Evolutionary conservation across 192 early-diverging fungal species (phyloP).

Genomic region (Coemansia sp.): DNA sequence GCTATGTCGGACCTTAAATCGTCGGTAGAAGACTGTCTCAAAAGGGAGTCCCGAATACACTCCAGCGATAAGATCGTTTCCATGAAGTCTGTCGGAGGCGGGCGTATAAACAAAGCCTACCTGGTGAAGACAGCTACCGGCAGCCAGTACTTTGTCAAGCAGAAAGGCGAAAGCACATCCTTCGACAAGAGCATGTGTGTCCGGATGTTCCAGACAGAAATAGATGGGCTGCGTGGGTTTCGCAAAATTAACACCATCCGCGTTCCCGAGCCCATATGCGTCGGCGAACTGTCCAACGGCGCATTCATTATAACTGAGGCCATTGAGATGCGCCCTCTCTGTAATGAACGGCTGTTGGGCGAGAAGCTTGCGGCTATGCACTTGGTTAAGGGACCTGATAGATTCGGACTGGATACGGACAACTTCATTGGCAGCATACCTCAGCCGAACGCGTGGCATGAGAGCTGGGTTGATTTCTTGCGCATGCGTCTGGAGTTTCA

Average conservation of each 20-base stretch:
- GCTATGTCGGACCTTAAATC: not conserved
- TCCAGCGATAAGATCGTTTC: not conserved
- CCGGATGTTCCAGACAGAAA: slow-evolving; percentile 26
- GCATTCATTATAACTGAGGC: slow-evolving; percentile 27
- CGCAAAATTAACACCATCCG: slow-evolving; percentile 13
- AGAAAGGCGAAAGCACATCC: not conserved
- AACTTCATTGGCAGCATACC: slow-evolving; percentile 39
- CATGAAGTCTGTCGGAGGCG: slow-evolving; percentile 2
- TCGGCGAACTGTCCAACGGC: slow-evolving; percentile 16
- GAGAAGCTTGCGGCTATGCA: slow-evolving; percentile 26
- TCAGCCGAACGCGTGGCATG: slow-evolving; percentile 32
- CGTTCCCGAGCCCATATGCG: slow-evolving; percentile 18
- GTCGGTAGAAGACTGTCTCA: not conserved
- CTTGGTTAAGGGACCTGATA: slow-evolving; percentile 9
- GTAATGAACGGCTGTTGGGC: slow-evolving; percentile 23
- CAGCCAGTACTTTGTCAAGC: slow-evolving; percentile 32
- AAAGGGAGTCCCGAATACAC: not conserved
- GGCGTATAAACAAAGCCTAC: slow-evolving; percentile 16
- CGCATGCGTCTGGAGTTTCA: slow-evolving; percentile 26
- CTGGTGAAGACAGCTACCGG: not conserved
- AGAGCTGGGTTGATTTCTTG: slow-evolving; percentile 32
- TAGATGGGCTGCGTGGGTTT: slow-evolving; percentile 24
- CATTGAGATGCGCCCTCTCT: slow-evolving; percentile 13
- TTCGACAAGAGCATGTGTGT: not conserved
- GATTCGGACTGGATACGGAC: slow-evolving; percentile 32